phyloP scores from a whole-genome alignment of 805 yeast genomes.

The Sugiyamaella mastotermitis region DNA sequence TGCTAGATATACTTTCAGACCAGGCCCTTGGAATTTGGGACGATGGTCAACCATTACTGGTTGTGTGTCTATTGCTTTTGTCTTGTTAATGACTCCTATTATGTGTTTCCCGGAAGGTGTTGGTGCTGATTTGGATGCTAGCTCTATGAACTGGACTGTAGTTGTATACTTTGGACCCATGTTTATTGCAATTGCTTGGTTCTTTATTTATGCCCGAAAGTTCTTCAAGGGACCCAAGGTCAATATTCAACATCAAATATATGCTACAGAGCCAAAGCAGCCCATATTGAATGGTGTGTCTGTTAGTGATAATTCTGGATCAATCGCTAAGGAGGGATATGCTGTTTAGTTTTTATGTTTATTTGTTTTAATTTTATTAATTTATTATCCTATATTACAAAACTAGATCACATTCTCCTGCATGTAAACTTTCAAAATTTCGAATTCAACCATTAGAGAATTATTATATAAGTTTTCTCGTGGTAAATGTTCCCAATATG shows the following conservation, averaged over 20 bases:
- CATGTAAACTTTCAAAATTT: no score
- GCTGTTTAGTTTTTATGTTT: no score
- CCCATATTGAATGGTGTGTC: no score
- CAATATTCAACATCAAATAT: conserved; percentile 36
- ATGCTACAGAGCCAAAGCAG: no score
- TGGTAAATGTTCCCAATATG: no score
- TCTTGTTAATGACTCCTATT: conserved; percentile 51
- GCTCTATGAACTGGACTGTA: conserved; percentile 57
- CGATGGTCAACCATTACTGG: conserved; percentile 45
- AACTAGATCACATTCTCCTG: no score
- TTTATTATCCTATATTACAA: no score
- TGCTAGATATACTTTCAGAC: conserved; percentile 45
- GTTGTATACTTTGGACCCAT: conserved; percentile 57
- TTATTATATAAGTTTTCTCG: no score
- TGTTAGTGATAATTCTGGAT: no score
- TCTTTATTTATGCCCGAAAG: conserved; percentile 46
- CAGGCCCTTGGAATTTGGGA: conserved; percentile 68
- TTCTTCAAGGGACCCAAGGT: conserved; percentile 59
- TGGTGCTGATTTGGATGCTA: conserved; percentile 34
- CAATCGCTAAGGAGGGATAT: no score
- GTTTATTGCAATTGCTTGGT: conserved; percentile 47
- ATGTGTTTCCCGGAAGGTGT: conserved; percentile 50
- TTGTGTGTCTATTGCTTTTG: conserved; percentile 43
- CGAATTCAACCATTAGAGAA: no score
- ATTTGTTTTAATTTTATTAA: no score